Evolutionary conservation across 768 basidiomycete genomes (phyloP), one percentile per base, ranked within the genome.

Genomic region (Crucibulum laeve): DNA sequence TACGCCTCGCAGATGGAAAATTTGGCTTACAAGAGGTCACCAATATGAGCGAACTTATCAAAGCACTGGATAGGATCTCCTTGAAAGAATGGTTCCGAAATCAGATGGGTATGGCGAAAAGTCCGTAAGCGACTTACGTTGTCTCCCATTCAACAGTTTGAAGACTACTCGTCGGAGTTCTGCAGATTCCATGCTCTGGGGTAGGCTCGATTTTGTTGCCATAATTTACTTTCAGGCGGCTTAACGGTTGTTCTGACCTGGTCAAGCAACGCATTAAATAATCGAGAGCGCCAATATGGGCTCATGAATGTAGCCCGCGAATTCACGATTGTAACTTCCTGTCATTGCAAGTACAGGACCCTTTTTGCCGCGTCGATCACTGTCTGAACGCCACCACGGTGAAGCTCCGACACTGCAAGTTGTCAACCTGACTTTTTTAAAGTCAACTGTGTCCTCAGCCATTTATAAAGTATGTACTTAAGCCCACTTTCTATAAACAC

Each of bases 61-160:
- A 54, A 3, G 56, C 50, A 17, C 50, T 67, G 36, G 66, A 70
- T 19, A 36, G 18, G 0, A 53, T 70, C 3, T 60, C 59, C 5
- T 38, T 68, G 38, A 70, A 65, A 48, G 40, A 61, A 15, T 70
- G 68, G 68, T 70, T 70, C 41, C 58, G 67, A 24, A 45, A 25
- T 39, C 56, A 67, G 42, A 63, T 69, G 59, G 52, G 56, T 7
- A 68, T 70, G 67, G 56, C 51, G 5, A 64, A 60, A 50, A 54
- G 57, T 42, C 33, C 13, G 19, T 10, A 10, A 18, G 11, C 22
- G 10, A 19, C 35, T 37, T 40, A 17, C 5, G 38, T n/a, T 11
- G 8, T 40, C 22, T 10, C 8, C 11, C 10, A 11, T 11, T 7
- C 8, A 17, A 8, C 18, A 7, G 14, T 24, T 24, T 40, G 18